Evolutionary conservation across 208 protist genomes (phyloP).

Genomic region (Trypanosoma brucei): DNA sequence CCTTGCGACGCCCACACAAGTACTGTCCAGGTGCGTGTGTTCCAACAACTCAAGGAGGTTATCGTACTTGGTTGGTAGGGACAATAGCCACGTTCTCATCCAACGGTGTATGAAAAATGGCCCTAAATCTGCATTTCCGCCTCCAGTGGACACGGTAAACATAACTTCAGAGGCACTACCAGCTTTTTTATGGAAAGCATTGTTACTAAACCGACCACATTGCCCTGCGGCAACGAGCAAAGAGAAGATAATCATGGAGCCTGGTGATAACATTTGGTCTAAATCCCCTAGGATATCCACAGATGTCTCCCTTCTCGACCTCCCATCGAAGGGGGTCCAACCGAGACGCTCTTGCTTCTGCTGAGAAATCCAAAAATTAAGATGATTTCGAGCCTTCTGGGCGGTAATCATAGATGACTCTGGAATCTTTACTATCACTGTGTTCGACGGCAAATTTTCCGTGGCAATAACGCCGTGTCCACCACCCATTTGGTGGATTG

Average conservation of each 20-base stretch:
- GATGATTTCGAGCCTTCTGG: conserved; percentile 53
- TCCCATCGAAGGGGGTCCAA: too few relatives aligned
- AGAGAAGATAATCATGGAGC: conserved; percentile 72
- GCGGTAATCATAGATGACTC: conserved; percentile 69
- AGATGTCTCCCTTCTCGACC: too few relatives aligned
- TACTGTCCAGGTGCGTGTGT: not conserved
- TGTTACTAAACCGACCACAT: conserved; percentile 30
- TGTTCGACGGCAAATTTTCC: conserved; percentile 24
- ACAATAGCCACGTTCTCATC: conserved; percentile 67
- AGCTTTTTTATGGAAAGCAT: not conserved
- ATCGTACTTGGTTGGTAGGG: conserved; percentile 65
- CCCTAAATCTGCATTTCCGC: conserved; percentile 1
- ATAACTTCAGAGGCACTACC: not conserved
- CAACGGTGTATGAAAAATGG: conserved; percentile 59
- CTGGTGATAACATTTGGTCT: conserved; percentile 31
- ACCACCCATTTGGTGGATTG: conserved; percentile 77
- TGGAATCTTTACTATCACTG: conserved; percentile 53
- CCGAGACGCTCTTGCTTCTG: too few relatives aligned
- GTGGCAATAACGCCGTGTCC: conserved; percentile 67
- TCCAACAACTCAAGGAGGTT: conserved; percentile 73
- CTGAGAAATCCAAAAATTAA: conserved; percentile 22
- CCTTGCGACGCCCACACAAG: not conserved
- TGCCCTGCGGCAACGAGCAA: conserved; percentile 52
- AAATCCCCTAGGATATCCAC: conserved; percentile 17
- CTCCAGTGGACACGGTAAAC: not conserved